phyloP scores from a whole-genome alignment of 352 stramenopile genomes.

The Globisporangium spinosum region DNA sequence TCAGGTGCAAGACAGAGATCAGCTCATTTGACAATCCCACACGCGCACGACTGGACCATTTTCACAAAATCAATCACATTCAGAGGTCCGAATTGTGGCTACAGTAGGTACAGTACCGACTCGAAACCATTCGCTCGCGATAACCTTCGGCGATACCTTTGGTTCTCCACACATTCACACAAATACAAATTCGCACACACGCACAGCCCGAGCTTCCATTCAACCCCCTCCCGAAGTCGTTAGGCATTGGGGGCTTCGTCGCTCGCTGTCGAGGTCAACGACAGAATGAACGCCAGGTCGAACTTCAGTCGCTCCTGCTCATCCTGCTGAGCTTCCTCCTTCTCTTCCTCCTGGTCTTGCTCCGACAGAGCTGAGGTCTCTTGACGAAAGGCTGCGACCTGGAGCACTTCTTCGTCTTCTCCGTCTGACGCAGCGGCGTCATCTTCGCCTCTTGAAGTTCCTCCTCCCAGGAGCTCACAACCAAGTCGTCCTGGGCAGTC shows the following conservation, averaged over 20 bases:
- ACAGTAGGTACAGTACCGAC: too few relatives aligned
- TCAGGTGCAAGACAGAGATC: too few relatives aligned
- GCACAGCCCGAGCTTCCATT: not conserved
- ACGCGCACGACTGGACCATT: too few relatives aligned
- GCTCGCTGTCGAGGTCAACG: not conserved
- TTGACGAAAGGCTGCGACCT: not conserved
- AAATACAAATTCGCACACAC: too few relatives aligned
- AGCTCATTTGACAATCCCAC: too few relatives aligned
- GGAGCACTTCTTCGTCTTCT: not conserved
- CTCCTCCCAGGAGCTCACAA: not conserved
- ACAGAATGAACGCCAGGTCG: slow-evolving; percentile 3
- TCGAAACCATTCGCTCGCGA: too few relatives aligned
- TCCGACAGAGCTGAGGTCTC: not conserved
- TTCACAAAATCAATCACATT: too few relatives aligned
- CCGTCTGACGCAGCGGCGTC: not conserved
- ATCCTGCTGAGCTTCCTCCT: not conserved
- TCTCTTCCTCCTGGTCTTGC: not conserved
- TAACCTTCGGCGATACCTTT: too few relatives aligned
- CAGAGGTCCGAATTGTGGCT: too few relatives aligned
- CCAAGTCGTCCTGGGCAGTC: not conserved
- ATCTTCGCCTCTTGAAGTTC: not conserved
- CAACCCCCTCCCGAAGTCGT: not conserved
- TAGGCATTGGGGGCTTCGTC: not conserved
- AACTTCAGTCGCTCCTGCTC: not conserved
- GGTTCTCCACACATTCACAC: too few relatives aligned